These are phyloP conservation scores for Rhizopus arrhizus DNA, from an alignment of 371 early-diverging fungal genomes.

Conservation along the genomic window DNA sequence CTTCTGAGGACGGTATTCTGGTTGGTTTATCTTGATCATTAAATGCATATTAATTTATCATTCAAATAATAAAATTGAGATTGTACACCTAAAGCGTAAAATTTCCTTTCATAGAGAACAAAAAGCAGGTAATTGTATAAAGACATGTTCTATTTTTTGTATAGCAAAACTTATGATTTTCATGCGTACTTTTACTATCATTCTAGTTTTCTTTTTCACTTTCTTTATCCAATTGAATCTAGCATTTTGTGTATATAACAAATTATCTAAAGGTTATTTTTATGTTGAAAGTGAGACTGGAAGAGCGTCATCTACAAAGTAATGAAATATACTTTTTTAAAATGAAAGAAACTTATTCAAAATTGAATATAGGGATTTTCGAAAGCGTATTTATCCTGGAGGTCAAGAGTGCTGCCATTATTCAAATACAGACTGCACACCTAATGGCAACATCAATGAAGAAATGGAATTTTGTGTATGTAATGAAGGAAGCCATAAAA, in stretches of 20 bases:
- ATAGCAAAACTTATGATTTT: neutral
- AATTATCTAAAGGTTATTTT: neutral
- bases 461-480: conserved; percentile 9
- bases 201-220: neutral
- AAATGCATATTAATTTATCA: conserved; percentile 7
- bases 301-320: too few species aligned
- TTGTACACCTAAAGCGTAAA: neutral
- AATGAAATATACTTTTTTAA: neutral
- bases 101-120: neutral
- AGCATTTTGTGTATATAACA: conserved; percentile 17
- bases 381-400: neutral
- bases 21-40: neutral
- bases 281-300: neutral
- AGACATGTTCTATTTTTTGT: neutral
- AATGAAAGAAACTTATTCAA: neutral
- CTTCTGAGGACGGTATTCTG: conserved; percentile 22
- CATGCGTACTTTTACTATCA: too few species aligned
- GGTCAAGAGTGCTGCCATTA: conserved; percentile 17
- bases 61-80: neutral
- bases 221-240: conserved; percentile 3
- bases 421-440: conserved; percentile 12
- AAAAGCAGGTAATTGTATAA: neutral
- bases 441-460: conserved; percentile 1
- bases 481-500: neutral
- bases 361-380: conserved; percentile 6